These are phyloP conservation scores for Vachellia pachyceras DNA, from an alignment of 306 rosid species.

Conservation along the genomic window DNA sequence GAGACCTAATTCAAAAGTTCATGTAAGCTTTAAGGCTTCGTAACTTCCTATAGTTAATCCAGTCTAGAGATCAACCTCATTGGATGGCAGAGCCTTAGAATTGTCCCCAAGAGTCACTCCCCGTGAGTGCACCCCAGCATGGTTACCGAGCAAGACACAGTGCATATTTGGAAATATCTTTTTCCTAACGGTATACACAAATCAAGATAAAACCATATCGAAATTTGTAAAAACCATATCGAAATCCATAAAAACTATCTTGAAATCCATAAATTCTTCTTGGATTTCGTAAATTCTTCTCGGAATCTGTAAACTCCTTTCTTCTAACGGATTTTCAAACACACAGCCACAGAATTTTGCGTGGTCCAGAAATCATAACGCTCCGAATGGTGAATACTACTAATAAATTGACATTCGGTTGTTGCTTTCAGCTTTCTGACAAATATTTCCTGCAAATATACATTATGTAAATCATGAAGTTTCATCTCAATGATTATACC, in stretches of 20 bases:
- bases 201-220: no score
- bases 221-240: no score
- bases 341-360: background rate
- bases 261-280: no score
- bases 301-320: no score
- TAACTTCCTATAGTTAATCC: constrained; percentile 16
- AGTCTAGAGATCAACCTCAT: no score
- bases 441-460: background rate
- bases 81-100: no score
- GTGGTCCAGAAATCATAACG: background rate
- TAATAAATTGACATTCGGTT: constrained; percentile 10
- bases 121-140: constrained; percentile 31
- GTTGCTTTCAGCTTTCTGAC: background rate
- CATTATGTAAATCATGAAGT: background rate
- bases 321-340: no score
- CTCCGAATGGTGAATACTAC: background rate
- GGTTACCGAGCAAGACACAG: constrained; percentile 32
- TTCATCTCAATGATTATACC: background rate
- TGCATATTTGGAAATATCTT: no score
- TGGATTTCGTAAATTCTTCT: no score
- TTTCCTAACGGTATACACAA: no score
- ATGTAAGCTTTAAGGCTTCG: background rate
- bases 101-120: constrained; percentile 7
- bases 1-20: no score
- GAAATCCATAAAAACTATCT: no score